phyloP scores from a whole-genome alignment of 2,329 filamentous ascomycete species.

The Neonectria sp. region DNA sequence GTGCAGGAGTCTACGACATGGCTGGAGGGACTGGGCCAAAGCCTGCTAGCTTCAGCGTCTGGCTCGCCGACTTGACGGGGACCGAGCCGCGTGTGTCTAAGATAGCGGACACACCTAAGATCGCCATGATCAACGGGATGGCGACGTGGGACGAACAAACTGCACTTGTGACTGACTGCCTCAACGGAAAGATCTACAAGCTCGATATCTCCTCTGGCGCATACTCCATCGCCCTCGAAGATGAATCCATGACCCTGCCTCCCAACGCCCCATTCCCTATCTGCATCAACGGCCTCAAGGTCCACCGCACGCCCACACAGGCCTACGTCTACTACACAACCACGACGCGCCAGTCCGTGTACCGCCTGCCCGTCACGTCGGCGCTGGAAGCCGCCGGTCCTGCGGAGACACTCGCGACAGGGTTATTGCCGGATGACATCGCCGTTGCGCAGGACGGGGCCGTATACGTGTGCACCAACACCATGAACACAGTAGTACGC shows the following conservation, averaged over 20 bases:
- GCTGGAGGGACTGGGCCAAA: constrained; percentile 24
- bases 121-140: constrained; percentile 40
- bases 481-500: constrained; percentile 36
- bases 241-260: constrained; percentile 36
- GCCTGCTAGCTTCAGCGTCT: constrained; percentile 34
- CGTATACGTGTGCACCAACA: constrained; percentile 39
- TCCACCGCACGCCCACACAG: constrained; percentile 32
- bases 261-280: constrained; percentile 28
- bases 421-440: constrained; percentile 38
- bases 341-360: constrained; percentile 36
- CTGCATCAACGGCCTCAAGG: constrained; percentile 41
- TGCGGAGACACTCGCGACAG: constrained; percentile 32
- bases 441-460: constrained; percentile 36
- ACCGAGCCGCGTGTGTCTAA: constrained; percentile 22
- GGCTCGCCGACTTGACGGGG: constrained; percentile 37
- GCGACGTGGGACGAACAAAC: constrained; percentile 39
- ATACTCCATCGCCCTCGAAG: constrained; percentile 32
- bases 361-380: constrained; percentile 32
- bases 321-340: constrained; percentile 37
- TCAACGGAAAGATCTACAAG: constrained; percentile 39
- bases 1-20: constrained; percentile 36
- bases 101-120: constrained; percentile 17
- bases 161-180: constrained; percentile 36
- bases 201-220: constrained; percentile 29
- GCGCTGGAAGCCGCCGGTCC: constrained; percentile 25